Base-by-base conservation (phyloP, 2,329 filamentous ascomycete species). In the Alternaria hordeiaustralica region DNA sequence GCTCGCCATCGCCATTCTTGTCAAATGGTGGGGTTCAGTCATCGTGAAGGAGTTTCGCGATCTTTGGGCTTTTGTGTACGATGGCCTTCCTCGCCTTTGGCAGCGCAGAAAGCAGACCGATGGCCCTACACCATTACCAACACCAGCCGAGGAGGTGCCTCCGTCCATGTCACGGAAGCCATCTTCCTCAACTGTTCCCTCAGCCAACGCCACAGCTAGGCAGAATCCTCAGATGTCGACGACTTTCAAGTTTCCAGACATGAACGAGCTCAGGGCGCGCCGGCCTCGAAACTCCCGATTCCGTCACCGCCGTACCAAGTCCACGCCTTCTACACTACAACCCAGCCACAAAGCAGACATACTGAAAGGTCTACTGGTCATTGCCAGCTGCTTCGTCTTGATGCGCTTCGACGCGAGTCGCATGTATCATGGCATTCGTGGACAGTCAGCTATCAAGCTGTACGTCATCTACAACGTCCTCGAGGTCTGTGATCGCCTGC, bases 381-480 rank as follows among this genome's bases (percentile, higher is more conserved):
- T 97, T 53, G 89, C 88, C 73, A 97, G 93, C 75, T 97, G 93
- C 71, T 84, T 91, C 55, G 89, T 95, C 13, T 84, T 99, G 55
- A 95, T 97, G 89, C 90, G 88, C 23, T 90, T 99, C 49, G 96
- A 99, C 78, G 96, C 96, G 6, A 97, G 94, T 76, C 89, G 94
- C 55, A 97, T 98, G 93, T 99, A 99, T 76, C 96, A 99, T 79
- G 94, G 94, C 73, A 97, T 99, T 72, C 91, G 95, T 50, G 96
- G 94, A 0, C 96, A 99, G 79, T 95, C 94, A 2, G 94, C 95
- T 8, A 97, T 99, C 82, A 99, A 99, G 78, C 87, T 99, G 11
- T 99, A 99, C 78, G 96, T 99, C 63, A 98, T 99, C 59, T 99
- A 97, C 84, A 99, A 99, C 75, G 92, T 97, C 33, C 88, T 99